phyloP scores from a whole-genome alignment of 1,284 basidiomycete species.

The Schizophyllum commune region DNA sequence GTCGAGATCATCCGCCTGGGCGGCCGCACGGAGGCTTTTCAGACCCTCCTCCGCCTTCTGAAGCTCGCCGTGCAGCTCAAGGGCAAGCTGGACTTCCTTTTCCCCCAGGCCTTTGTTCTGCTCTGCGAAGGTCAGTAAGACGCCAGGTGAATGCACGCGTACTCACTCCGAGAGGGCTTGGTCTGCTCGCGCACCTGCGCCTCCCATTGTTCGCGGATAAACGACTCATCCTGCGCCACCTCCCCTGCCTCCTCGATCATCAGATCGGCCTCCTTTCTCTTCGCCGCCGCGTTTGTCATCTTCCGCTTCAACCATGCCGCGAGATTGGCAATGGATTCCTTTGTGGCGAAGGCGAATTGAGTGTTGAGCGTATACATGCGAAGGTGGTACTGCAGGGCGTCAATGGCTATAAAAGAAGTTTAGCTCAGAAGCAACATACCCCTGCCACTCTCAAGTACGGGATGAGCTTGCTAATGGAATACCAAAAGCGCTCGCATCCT shows the following conservation, averaged over 20 bases:
- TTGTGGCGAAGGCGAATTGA: conserved; percentile 11
- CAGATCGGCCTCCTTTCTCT: background rate
- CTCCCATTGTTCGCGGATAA: background rate
- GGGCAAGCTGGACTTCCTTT: background rate
- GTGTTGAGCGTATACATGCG: conserved; percentile 15
- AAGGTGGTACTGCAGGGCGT: too few species aligned
- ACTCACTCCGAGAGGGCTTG: background rate
- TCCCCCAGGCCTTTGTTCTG: background rate
- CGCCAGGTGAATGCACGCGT: too few species aligned
- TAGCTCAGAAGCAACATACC: too few species aligned
- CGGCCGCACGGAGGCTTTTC: background rate
- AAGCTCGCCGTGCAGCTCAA: background rate
- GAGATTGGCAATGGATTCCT: background rate
- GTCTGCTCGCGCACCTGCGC: background rate
- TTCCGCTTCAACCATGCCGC: background rate
- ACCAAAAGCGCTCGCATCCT: too few species aligned
- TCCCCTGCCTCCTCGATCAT: background rate
- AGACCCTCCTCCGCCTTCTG: background rate
- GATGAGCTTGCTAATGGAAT: too few species aligned
- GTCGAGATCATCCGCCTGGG: background rate
- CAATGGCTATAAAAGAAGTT: too few species aligned
- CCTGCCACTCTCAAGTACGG: too few species aligned
- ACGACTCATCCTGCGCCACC: background rate
- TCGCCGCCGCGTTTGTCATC: background rate
- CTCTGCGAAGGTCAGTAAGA: background rate